A percentile compares a stretch with the other conserved stretches of the same genome.
These are phyloP conservation scores for Flagelloscypha sp. DNA, from an alignment of 768 basidiomycete species.

Conservation along the genomic window DNA sequence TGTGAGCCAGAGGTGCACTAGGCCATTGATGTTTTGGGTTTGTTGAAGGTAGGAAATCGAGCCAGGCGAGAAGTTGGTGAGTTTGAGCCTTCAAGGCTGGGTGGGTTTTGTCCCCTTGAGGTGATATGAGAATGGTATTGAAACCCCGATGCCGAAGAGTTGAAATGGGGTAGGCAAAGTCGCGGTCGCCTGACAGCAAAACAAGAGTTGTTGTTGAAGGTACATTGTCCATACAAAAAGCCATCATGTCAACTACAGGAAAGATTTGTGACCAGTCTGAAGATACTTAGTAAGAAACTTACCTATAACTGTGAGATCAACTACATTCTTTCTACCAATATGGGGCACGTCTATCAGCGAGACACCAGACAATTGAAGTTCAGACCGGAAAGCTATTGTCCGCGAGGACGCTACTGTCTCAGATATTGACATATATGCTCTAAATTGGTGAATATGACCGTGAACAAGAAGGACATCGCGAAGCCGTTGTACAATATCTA, in stretches of 20 bases:
- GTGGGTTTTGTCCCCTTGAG: no score
- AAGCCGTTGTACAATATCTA: conserved; percentile 20
- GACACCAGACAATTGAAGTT: conserved; percentile 41
- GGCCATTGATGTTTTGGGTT: no score
- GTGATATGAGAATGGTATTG: conserved; percentile 30
- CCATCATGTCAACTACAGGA: conserved; percentile 22
- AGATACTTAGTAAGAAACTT: conserved; percentile 2
- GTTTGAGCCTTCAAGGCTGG: no score
- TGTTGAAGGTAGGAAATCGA: no score
- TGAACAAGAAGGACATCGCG: conserved; percentile 17
- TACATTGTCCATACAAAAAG: conserved; percentile 34
- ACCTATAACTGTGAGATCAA: conserved; percentile 47
- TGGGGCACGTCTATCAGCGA: conserved; percentile 33
- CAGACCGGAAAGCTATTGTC: conserved; percentile 25
- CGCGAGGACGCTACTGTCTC: conserved; percentile 13
- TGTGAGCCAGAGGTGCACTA: no score
- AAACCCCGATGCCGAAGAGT: conserved; percentile 30
- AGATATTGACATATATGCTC: conserved; percentile 24
- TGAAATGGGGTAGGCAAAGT: conserved; percentile 38
- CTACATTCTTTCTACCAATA: conserved; percentile 29
- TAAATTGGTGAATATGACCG: conserved; percentile 24
- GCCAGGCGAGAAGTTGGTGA: no score
- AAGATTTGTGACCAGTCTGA: conserved; percentile 19
- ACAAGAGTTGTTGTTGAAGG: conserved; percentile 36
- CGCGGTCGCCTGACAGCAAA: conserved; percentile 38